phyloP scores from a whole-genome alignment of 805 yeast genomes.

The Wickerhamiella siamensis region DNA sequence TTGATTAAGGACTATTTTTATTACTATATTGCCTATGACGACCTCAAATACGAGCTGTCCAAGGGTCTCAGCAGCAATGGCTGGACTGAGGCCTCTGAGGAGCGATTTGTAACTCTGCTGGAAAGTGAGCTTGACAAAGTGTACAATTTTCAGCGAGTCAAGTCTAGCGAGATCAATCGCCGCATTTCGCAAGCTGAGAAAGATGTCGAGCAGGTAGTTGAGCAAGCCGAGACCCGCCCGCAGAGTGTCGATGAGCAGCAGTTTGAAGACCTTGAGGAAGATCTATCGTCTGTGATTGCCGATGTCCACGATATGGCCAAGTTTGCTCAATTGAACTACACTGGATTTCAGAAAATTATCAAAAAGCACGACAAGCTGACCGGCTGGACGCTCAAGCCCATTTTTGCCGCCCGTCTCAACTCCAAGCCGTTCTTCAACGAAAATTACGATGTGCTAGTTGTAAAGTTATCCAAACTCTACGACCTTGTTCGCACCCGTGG shows the following conservation, averaged over 20 bases:
- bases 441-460: conserved; percentile 79
- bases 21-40: conserved; percentile 86
- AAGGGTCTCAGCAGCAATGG: conserved; percentile 42
- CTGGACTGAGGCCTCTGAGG: conserved; percentile 75
- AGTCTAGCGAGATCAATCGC: conserved; percentile 71
- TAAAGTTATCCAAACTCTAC: conserved; percentile 74
- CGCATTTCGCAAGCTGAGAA: conserved; percentile 71
- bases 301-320: conserved; percentile 96
- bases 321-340: conserved; percentile 82
- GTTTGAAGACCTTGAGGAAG: conserved; percentile 62
- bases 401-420: conserved; percentile 83
- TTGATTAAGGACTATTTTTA: conserved; percentile 80
- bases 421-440: conserved; percentile 93
- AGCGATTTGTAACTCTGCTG: conserved; percentile 55
- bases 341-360: conserved; percentile 92
- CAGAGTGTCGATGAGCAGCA: conserved; percentile 41
- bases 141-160: conserved; percentile 77
- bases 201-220: conserved; percentile 50
- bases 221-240: conserved; percentile 27
- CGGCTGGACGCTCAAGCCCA: conserved; percentile 65
- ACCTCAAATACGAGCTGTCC: conserved; percentile 67
- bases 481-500: conserved; percentile 94
- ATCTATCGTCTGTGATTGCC: conserved; percentile 75
- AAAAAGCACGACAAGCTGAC: conserved; percentile 94
- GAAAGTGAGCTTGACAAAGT: conserved; percentile 88